Conservation (phyloP, 2,329 filamentous ascomycete species). For the Reticulascus tulasneorum region DNA sequence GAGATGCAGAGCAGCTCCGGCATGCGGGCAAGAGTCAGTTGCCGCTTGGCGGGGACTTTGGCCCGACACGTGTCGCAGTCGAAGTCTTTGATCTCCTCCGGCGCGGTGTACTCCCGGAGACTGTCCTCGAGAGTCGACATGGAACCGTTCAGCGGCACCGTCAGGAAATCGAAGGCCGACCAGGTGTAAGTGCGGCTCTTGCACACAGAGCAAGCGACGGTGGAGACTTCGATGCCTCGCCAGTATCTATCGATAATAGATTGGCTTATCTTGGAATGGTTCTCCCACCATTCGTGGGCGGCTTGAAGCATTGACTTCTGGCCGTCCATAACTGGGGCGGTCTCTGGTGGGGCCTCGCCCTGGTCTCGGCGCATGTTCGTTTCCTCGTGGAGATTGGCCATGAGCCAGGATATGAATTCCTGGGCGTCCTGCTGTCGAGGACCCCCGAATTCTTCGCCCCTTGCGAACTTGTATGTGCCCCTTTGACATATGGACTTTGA, state of each 20-base stretch:
- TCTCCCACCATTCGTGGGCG: slow-evolving; percentile 70
- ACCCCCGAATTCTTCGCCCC: slow-evolving; percentile 58
- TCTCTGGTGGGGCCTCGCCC: slow-evolving; percentile 7
- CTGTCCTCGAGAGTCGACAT: slow-evolving; percentile 53
- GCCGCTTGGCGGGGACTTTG: slow-evolving; percentile 64
- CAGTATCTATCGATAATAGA: slow-evolving; percentile 80
- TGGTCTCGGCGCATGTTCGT: slow-evolving; percentile 57
- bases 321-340: slow-evolving; percentile 25
- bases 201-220: slow-evolving; percentile 62
- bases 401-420: slow-evolving; percentile 81
- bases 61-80: slow-evolving; percentile 73
- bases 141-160: slow-evolving; percentile 33
- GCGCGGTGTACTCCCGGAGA: slow-evolving; percentile 63
- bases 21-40: slow-evolving; percentile 70
- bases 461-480: slow-evolving; percentile 27
- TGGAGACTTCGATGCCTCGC: slow-evolving; percentile 70
- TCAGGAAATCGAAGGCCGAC: slow-evolving; percentile 51
- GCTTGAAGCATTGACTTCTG: slow-evolving; percentile 42
- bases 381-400: slow-evolving; percentile 81
- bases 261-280: slow-evolving; percentile 64
- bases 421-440: slow-evolving; percentile 83
- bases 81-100: slow-evolving; percentile 64
- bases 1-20: slow-evolving; percentile 76
- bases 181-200: slow-evolving; percentile 45
- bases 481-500: slow-evolving; percentile 22